Evolutionary conservation across 306 rosid genomes (phyloP).

Genomic region (Corylus heterophylla): DNA sequence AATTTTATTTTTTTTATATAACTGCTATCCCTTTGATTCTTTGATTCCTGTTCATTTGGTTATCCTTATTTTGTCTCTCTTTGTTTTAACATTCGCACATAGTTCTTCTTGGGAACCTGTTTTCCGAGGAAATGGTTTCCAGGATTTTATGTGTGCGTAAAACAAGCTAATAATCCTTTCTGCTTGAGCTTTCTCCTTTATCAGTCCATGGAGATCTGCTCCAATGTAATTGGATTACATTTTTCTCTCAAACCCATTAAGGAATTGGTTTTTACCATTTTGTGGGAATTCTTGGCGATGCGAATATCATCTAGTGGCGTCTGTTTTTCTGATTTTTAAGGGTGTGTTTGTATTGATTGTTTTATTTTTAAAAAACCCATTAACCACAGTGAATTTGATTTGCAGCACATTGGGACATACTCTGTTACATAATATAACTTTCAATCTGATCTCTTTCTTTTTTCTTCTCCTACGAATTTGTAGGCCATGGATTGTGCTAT

Average conservation of each 20-base stretch:
- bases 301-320: not conserved
- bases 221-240: constrained; percentile 84
- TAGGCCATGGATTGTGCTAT: no score
- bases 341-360: not conserved
- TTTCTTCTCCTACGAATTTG: no score
- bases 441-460: no score
- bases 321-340: not conserved
- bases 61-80: not conserved
- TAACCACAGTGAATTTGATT: not conserved
- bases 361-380: not conserved
- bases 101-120: constrained; percentile 64
- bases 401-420: not conserved
- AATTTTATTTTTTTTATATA: no score
- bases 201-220: constrained; percentile 55
- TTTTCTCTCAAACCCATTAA: not conserved
- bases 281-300: not conserved
- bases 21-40: not conserved
- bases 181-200: constrained; percentile 78
- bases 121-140: constrained; percentile 32
- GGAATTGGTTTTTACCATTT: not conserved
- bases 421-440: no score
- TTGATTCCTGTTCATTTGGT: not conserved
- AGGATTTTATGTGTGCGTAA: constrained; percentile 81
- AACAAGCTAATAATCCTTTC: constrained; percentile 54
- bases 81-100: constrained; percentile 33